phyloP scores from a whole-genome alignment of 495 filamentous ascomycete genomes.

The Xylaria cubensis region DNA sequence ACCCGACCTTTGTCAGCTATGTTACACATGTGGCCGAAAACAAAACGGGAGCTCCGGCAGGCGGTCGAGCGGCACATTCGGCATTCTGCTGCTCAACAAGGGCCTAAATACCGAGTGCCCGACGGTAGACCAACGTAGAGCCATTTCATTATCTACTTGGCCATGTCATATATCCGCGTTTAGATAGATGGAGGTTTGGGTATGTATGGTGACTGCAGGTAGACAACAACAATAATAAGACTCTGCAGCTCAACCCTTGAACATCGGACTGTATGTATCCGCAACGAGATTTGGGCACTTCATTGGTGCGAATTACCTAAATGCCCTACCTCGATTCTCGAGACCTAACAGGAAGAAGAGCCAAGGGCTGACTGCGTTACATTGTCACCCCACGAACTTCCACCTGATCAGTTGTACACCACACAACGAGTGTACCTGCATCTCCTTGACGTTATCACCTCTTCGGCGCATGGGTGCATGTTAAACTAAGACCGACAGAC shows the following conservation, averaged over 20 bases:
- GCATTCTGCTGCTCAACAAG: background rate
- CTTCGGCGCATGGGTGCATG: slow-evolving; percentile 4
- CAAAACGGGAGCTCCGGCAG: slow-evolving; percentile 14
- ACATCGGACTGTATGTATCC: slow-evolving; percentile 15
- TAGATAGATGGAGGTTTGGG: background rate
- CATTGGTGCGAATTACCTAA: slow-evolving; percentile 14
- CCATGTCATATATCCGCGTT: background rate
- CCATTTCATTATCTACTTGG: background rate
- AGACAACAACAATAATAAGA: slow-evolving; percentile 6
- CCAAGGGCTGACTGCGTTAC: slow-evolving; percentile 16
- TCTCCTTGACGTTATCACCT: slow-evolving; percentile 19
- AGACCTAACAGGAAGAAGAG: background rate
- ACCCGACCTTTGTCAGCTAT: background rate
- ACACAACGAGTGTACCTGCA: slow-evolving; percentile 17
- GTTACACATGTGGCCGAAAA: slow-evolving; percentile 16
- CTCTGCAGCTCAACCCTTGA: slow-evolving; percentile 10
- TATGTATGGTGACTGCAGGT: slow-evolving; percentile 3
- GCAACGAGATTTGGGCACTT: slow-evolving; percentile 1
- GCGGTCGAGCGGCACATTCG: slow-evolving; percentile 15
- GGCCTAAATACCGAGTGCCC: background rate
- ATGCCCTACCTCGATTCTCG: slow-evolving; percentile 4
- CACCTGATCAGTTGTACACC: slow-evolving; percentile 9
- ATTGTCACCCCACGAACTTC: slow-evolving; percentile 9
- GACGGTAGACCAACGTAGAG: background rate
- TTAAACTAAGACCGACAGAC: background rate